These are phyloP conservation scores for Spergularia azorica DNA, from an alignment of 179 eudicot species.

Conservation along the genomic window DNA sequence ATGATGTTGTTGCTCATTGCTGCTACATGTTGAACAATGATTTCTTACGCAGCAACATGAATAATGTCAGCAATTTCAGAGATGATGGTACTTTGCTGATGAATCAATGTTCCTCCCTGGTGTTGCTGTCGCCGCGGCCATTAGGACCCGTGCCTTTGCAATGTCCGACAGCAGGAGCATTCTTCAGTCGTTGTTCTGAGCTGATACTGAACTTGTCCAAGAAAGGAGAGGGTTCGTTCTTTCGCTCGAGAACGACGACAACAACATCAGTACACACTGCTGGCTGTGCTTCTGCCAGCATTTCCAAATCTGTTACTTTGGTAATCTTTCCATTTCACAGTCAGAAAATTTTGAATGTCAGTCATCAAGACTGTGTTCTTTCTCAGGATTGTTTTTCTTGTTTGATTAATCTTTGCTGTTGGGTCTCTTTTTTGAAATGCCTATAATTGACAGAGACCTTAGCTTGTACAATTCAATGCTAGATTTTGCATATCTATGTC, in stretches of 20 bases:
- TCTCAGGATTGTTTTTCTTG: neutral
- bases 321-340: neutral
- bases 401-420: neutral
- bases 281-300: neutral
- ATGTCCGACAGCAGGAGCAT: too few species aligned
- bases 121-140: too few species aligned
- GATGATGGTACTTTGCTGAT: neutral
- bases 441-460: too few species aligned
- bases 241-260: neutral
- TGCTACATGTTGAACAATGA: neutral
- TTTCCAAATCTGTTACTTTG: neutral
- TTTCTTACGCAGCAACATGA: neutral
- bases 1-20: neutral
- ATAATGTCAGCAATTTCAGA: neutral
- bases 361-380: too few species aligned
- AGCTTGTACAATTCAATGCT: neutral
- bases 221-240: neutral
- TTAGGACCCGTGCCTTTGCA: too few species aligned
- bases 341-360: neutral
- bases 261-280: neutral
- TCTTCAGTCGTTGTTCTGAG: too few species aligned
- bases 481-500: neutral
- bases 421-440: neutral
- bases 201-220: neutral
- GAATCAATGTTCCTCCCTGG: too few species aligned